A percentile compares a stretch with the other conserved stretches of the same genome.
These are phyloP conservation scores for Ordospora pajunii DNA, from an alignment of 371 early-diverging fungal genomes.

Conservation along the genomic window DNA sequence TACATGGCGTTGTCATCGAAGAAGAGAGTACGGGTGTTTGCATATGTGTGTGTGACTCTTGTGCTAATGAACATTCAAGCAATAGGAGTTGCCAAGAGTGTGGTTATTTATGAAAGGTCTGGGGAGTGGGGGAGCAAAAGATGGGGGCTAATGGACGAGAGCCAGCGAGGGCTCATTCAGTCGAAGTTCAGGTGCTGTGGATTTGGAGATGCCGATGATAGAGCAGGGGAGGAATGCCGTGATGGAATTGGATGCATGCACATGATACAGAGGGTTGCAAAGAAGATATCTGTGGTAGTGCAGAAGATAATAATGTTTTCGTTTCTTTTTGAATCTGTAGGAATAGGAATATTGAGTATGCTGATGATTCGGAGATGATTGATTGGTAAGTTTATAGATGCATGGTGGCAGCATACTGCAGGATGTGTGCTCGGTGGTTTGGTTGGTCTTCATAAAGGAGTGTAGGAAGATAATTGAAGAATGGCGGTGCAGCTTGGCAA, in stretches of 20 bases:
- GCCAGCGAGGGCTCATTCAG: slow-evolving; percentile 34
- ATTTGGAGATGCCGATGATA: slow-evolving; percentile 17
- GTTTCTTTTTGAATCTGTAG: slow-evolving; percentile 37
- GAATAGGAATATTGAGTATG: slow-evolving; percentile 22
- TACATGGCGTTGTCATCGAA: neutral
- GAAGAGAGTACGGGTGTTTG: slow-evolving; percentile 7
- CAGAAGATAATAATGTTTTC: slow-evolving; percentile 22
- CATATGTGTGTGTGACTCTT: slow-evolving; percentile 6
- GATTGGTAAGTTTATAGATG: neutral
- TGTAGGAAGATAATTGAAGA: neutral
- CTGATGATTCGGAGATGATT: slow-evolving; percentile 34
- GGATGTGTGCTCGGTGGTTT: too few relatives aligned
- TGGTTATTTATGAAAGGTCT: slow-evolving; percentile 14
- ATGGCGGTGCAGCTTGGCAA: too few relatives aligned
- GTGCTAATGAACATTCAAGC: slow-evolving; percentile 32
- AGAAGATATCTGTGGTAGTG: neutral
- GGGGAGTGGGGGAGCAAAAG: slow-evolving; percentile 9
- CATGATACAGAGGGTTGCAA: neutral
- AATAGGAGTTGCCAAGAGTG: slow-evolving; percentile 5
- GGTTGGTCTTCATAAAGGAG: neutral
- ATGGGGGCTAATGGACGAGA: slow-evolving; percentile 18
- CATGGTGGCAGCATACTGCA: neutral
- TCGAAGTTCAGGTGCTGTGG: slow-evolving; percentile 48
- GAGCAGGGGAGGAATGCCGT: slow-evolving; percentile 5
- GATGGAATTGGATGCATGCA: neutral